Percentiles rank a stretch among this genome's conserved stretches.
Conservation (phyloP, 352 stramenopile species). For the Phytophthora idaei region DNA sequence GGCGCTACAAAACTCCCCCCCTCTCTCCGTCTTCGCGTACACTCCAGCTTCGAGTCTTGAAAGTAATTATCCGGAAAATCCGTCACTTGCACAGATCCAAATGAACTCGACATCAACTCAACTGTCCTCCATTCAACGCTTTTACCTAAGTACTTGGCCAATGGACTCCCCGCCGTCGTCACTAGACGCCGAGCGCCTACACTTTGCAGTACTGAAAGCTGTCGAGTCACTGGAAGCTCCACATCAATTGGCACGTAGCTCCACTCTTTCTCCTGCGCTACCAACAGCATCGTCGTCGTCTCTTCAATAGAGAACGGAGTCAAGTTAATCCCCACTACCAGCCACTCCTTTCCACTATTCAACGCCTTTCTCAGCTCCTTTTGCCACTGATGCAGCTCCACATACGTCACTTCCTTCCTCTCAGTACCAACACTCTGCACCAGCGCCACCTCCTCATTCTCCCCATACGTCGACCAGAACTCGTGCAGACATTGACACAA, state of each 20-base stretch:
- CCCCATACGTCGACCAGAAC: constrained; percentile 2
- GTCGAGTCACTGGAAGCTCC: constrained; percentile 31
- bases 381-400: constrained; percentile 30
- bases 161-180: constrained; percentile 24
- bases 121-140: background rate
- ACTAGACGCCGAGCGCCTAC: constrained; percentile 37
- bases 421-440: background rate
- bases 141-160: constrained; percentile 29
- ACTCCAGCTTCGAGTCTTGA: constrained; percentile 2
- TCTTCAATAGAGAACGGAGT: constrained; percentile 54
- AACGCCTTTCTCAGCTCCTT: constrained; percentile 15
- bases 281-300: constrained; percentile 45
- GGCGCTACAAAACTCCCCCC: constrained; percentile 16
- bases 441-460: constrained; percentile 11
- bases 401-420: constrained; percentile 19
- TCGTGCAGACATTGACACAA: constrained; percentile 21
- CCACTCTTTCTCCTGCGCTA: constrained; percentile 35
- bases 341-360: constrained; percentile 3
- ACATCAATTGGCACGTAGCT: constrained; percentile 58
- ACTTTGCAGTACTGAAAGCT: constrained; percentile 36
- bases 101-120: constrained; percentile 20
- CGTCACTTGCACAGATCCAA: constrained; percentile 33
- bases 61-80: constrained; percentile 7
- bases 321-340: constrained; percentile 51
- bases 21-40: background rate